Evolutionary conservation across 2,329 filamentous ascomycete genomes (phyloP).

Genomic region (Diplodia mutila): DNA sequence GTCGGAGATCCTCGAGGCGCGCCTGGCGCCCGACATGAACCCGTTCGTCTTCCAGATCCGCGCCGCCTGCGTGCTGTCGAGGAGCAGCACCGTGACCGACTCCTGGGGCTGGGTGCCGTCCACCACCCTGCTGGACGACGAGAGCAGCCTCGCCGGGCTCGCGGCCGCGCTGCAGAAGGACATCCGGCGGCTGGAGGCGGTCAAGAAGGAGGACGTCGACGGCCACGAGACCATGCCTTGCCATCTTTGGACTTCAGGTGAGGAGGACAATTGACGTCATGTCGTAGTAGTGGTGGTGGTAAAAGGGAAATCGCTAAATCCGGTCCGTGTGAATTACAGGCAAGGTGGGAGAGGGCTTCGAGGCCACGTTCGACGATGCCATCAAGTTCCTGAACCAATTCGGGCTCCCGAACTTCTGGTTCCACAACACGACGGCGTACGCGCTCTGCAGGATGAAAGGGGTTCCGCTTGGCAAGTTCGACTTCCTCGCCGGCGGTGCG

Average conservation of each 20-base stretch:
- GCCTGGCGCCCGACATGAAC: slow-evolving; percentile 56
- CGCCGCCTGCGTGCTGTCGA: neutral
- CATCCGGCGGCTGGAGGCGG: neutral
- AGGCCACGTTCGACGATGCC: slow-evolving; percentile 36
- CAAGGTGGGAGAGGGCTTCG: slow-evolving; percentile 35
- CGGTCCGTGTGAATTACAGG: too few relatives aligned
- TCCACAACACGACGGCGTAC: slow-evolving; percentile 65
- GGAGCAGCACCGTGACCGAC: neutral
- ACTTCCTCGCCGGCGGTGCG: slow-evolving; percentile 44
- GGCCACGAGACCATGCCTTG: neutral
- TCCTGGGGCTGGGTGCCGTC: neutral
- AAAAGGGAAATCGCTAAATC: too few relatives aligned
- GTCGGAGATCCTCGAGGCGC: slow-evolving; percentile 44
- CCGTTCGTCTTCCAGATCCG: slow-evolving; percentile 54
- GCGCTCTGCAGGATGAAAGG: slow-evolving; percentile 64
- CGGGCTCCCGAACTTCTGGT: slow-evolving; percentile 65
- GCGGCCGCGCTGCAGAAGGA: neutral
- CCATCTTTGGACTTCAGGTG: slow-evolving; percentile 53
- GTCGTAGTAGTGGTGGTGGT: neutral
- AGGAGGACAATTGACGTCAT: too few relatives aligned
- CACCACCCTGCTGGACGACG: neutral
- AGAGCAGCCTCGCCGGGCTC: neutral
- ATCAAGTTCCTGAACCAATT: slow-evolving; percentile 40
- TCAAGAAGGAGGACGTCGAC: neutral
- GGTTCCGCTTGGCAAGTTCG: slow-evolving; percentile 63